Evolutionary conservation across 306 rosid species (phyloP).

Genomic region (Lathyrus oleraceus): DNA sequence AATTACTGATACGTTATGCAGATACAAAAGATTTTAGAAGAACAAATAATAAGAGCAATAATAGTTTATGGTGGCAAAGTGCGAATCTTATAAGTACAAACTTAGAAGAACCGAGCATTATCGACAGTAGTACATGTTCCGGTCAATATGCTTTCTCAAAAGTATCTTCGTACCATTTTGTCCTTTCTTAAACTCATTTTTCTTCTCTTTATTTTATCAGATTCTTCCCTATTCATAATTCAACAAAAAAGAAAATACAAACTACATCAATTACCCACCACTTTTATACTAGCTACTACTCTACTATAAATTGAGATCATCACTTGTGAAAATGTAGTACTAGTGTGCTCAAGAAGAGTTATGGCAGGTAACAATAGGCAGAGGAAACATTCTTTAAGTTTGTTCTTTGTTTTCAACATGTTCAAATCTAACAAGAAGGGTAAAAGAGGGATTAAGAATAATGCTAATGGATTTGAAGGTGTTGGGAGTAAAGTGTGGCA

Average conservation of each 20-base stretch:
- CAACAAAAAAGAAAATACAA: background rate
- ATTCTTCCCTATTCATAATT: background rate
- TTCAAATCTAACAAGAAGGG: conserved; percentile 49
- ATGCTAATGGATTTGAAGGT: conserved; percentile 15
- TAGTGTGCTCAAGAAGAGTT: background rate
- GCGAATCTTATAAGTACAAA: background rate
- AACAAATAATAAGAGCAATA: background rate
- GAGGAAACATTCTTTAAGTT: conserved; percentile 39
- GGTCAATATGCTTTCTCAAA: background rate
- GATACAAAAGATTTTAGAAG: background rate
- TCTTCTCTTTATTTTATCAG: background rate
- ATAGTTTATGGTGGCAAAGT: background rate
- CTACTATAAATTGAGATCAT: conserved; percentile 32
- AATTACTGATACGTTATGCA: background rate
- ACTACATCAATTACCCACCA: conserved; percentile 3
- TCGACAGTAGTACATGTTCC: background rate
- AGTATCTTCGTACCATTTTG: background rate
- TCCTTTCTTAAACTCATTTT: background rate
- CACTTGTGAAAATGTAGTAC: background rate
- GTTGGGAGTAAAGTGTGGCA: conserved; percentile 48
- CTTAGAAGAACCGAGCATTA: background rate
- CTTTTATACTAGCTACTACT: background rate
- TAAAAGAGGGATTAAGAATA: conserved; percentile 16
- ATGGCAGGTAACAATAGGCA: conserved; percentile 48
- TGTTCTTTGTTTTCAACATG: conserved; percentile 51